A percentile compares a stretch with the other conserved stretches of the same genome.
Conservation (phyloP, 129 eudicot species). For the carrot (Daucus carota) region DH1_v3.0 NC_030381.2:2496001-2496500, state of each 20-base stretch:
- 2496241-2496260: conserved; percentile 85
- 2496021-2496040: too few relatives aligned
- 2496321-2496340: conserved; percentile 6
- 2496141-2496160: background rate
- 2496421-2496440: background rate
- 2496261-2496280: conserved; percentile 61
- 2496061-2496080: background rate
- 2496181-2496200: too few relatives aligned
- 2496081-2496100: background rate
- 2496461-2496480: background rate
- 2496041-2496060: background rate
- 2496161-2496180: too few relatives aligned
- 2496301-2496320: background rate
- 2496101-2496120: too few relatives aligned
- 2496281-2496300: conserved; percentile 31
- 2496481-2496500: background rate
- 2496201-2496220: background rate
- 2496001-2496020: too few relatives aligned
- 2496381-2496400: background rate
- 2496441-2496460: background rate
- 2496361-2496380: background rate
- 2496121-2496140: background rate
- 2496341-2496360: background rate
- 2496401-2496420: background rate
- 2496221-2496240: conserved; percentile 98